Evolutionary conservation across 139 green algal species (phyloP).

Genomic region (Spirogloea muscicola): DNA sequence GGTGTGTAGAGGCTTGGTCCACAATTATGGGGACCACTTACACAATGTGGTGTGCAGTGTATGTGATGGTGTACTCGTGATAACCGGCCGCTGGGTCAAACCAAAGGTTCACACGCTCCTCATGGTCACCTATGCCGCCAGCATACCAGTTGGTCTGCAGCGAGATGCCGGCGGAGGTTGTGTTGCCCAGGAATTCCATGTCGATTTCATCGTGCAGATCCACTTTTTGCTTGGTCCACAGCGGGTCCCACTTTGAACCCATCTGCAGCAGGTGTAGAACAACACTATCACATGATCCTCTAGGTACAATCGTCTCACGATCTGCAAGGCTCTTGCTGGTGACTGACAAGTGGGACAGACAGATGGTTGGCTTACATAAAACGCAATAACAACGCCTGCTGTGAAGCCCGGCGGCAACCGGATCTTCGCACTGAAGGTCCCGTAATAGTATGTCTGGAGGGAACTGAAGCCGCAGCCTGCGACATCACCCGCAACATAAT

Average conservation of each 20-base stretch:
- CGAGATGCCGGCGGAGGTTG: constrained; percentile 3
- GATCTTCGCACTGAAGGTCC: background rate
- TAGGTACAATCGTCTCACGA: background rate
- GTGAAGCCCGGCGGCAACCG: background rate
- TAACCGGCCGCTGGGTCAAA: constrained; percentile 18
- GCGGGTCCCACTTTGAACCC: background rate
- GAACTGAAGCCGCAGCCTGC: background rate
- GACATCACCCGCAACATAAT: background rate
- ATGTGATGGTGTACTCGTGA: constrained; percentile 17
- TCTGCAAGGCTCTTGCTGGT: background rate
- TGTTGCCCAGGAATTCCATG: constrained; percentile 36
- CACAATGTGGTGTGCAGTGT: constrained; percentile 5
- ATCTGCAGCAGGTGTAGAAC: constrained; percentile 9
- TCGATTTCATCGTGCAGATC: constrained; percentile 24
- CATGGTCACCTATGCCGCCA: constrained; percentile 6
- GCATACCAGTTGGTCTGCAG: constrained; percentile 27
- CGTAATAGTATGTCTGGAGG: background rate
- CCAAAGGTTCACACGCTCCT: constrained; percentile 8
- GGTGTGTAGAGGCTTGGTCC: no score
- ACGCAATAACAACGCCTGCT: constrained; percentile 13
- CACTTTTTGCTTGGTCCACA: background rate
- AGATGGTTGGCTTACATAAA: constrained; percentile 5
- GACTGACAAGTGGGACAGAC: background rate
- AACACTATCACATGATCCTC: no score
- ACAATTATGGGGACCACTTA: no score